phyloP scores from a whole-genome alignment of 352 stramenopile genomes.

The Peronospora farinosa region DNA sequence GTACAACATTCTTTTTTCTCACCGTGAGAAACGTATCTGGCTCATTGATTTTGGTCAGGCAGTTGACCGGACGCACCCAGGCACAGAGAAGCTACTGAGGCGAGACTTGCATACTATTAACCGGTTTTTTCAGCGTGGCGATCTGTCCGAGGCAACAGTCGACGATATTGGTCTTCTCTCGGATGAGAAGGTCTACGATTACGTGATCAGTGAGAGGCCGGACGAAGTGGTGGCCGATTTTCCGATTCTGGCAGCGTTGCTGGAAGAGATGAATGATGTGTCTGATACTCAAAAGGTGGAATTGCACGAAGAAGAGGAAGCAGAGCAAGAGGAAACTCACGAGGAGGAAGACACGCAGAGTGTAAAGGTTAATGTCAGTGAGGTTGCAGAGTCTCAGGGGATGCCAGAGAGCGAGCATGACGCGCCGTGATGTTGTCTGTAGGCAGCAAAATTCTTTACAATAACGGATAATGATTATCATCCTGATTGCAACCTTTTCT shows the following conservation, averaged over 20 bases:
- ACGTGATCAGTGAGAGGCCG: conserved; percentile 26
- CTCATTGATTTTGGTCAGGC: conserved; percentile 91
- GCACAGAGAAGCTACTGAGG: conserved; percentile 50
- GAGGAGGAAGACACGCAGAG: conserved; percentile 6
- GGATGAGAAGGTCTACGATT: conserved; percentile 41
- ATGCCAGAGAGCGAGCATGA: conserved; percentile 12
- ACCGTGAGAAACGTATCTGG: conserved; percentile 55
- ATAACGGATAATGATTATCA: conserved; percentile 3
- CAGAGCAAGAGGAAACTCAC: conserved; percentile 7
- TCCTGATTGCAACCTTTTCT: not conserved
- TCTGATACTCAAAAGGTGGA: conserved; percentile 11
- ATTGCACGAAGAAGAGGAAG: conserved; percentile 1
- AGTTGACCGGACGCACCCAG: conserved; percentile 74
- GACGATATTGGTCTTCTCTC: conserved; percentile 40
- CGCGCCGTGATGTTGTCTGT: conserved; percentile 5
- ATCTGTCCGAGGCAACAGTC: conserved; percentile 28
- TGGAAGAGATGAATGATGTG: conserved; percentile 35
- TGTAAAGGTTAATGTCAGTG: not conserved
- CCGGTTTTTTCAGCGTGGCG: conserved; percentile 66
- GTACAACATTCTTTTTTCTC: conserved; percentile 86
- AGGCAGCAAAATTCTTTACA: not conserved
- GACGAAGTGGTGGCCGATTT: conserved; percentile 30
- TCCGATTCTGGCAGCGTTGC: conserved; percentile 22
- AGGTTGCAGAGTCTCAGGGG: not conserved
- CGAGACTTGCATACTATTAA: conserved; percentile 74